Evolutionary conservation across 23 red algal species (phyloP).

Genomic region (Gracilaria gracilis): DNA sequence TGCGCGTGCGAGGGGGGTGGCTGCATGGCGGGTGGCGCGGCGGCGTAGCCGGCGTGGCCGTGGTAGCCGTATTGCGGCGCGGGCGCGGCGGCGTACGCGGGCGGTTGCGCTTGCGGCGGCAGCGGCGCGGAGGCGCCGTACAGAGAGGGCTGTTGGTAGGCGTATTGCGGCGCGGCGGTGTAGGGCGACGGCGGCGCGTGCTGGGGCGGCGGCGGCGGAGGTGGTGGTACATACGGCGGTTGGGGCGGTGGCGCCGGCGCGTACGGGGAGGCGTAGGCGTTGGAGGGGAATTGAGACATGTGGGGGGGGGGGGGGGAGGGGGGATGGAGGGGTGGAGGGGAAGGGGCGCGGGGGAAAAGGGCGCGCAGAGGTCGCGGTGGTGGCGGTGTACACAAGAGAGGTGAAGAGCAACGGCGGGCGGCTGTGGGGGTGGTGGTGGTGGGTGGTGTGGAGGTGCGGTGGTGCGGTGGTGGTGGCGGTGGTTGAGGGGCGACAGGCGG

Average conservation of each 20-base stretch:
- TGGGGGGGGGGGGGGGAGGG: background rate
- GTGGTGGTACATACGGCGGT: background rate
- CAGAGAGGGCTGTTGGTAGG: too few species aligned
- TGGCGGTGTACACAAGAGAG: too few species aligned
- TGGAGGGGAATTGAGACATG: conserved; percentile 10
- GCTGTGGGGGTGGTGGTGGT: background rate
- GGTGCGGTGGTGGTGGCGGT: background rate
- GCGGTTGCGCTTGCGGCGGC: background rate
- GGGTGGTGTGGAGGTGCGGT: background rate
- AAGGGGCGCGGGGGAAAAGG: background rate
- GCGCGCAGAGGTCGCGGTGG: background rate
- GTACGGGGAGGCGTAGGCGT: conserved; percentile 14
- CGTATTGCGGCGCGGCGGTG: background rate
- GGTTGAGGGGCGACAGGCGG: background rate
- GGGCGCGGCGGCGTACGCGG: background rate
- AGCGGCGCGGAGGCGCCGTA: background rate
- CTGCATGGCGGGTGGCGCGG: background rate
- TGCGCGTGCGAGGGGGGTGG: background rate
- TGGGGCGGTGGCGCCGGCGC: background rate
- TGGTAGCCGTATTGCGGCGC: background rate
- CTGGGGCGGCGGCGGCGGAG: background rate
- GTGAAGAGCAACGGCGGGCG: too few species aligned
- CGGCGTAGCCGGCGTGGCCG: background rate
- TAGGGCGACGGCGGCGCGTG: background rate
- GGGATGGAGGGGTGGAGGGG: background rate